phyloP scores from a whole-genome alignment of 352 stramenopile species.

The Blastocystis sp. region DNA sequence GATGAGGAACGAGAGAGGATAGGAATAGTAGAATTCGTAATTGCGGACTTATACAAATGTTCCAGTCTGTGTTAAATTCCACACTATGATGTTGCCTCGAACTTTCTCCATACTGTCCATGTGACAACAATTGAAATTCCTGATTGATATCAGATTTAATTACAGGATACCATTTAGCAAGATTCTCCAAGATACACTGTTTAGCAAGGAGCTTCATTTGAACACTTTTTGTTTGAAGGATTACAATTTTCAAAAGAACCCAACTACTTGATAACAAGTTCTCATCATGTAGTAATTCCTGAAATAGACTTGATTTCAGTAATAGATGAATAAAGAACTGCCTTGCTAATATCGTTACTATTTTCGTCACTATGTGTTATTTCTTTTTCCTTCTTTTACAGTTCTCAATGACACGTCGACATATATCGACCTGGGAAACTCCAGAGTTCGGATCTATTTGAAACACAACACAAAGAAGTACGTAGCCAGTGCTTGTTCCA shows the following conservation, averaged over 20 bases:
- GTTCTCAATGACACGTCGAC: not conserved
- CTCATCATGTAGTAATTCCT: not conserved
- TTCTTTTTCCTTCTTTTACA: not conserved
- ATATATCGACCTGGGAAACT: not conserved
- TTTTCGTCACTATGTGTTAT: not conserved
- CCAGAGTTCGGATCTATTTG: not conserved
- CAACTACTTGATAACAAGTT: not conserved
- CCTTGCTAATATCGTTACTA: not conserved
- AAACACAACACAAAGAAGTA: not conserved
- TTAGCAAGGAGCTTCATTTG: not conserved
- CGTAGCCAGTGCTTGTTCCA: not conserved
- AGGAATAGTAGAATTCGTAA: not conserved
- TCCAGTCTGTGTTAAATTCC: not conserved
- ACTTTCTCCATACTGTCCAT: constrained; percentile 1
- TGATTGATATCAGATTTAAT: not conserved
- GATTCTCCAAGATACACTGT: not conserved
- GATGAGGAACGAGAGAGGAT: not conserved
- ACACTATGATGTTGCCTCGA: not conserved
- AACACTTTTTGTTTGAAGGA: not conserved
- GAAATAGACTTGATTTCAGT: not conserved
- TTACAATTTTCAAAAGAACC: not conserved
- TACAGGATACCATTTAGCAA: not conserved
- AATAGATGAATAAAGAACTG: not conserved
- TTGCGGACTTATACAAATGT: not conserved
- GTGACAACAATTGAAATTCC: not conserved